phyloP scores from a whole-genome alignment of 2,329 filamentous ascomycete genomes.

The Hymenoscyphus albidus region DNA sequence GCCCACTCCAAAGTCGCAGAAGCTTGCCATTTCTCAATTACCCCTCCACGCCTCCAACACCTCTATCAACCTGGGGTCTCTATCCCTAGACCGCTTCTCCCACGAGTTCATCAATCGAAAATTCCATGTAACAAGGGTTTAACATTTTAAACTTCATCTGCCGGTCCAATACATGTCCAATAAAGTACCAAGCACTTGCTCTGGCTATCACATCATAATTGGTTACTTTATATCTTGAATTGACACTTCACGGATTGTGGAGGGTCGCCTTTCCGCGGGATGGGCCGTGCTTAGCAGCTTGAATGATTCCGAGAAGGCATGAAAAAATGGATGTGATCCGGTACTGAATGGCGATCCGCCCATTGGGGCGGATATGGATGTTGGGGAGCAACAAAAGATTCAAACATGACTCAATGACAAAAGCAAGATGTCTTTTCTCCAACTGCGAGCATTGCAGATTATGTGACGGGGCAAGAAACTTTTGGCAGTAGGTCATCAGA shows the following conservation, averaged over 20 bases:
- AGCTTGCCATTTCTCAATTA: neutral
- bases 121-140: neutral
- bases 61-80: neutral
- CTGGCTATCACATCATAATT: neutral
- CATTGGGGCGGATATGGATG: neutral
- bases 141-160: neutral
- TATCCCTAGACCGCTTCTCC: conserved; percentile 1
- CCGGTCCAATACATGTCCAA: neutral
- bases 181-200: neutral
- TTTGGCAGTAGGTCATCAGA: neutral
- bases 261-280: conserved; percentile 15
- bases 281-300: conserved; percentile 13
- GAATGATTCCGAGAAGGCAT: neutral
- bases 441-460: neutral
- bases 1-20: neutral
- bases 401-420: neutral
- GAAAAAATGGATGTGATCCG: neutral
- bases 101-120: neutral
- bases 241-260: neutral
- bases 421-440: neutral
- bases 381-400: neutral
- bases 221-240: neutral
- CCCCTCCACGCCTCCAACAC: conserved; percentile 6
- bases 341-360: neutral
- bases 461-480: neutral